phyloP scores from a whole-genome alignment of 768 basidiomycete species.

The Mycena albidolilacea region DNA sequence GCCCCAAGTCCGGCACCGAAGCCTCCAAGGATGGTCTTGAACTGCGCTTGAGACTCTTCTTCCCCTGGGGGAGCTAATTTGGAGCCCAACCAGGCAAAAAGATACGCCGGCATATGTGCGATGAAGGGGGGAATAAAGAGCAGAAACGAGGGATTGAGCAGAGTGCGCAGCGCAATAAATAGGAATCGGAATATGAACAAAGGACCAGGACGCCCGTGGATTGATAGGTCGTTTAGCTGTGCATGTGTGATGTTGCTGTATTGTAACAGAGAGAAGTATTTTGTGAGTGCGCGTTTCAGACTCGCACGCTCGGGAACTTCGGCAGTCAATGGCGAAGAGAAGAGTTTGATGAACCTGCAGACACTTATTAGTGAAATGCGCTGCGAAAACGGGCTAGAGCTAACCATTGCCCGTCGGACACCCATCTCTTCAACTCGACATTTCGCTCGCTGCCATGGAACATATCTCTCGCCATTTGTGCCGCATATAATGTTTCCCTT shows the following conservation, averaged over 20 bases:
- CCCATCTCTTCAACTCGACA: conserved; percentile 65
- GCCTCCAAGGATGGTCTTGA: conserved; percentile 74
- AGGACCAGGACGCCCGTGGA: conserved; percentile 39
- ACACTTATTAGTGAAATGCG: conserved; percentile 52
- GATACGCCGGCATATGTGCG: conserved; percentile 72
- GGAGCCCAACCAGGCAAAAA: conserved; percentile 60
- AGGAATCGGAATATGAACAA: conserved; percentile 35
- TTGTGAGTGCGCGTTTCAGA: conserved; percentile 63
- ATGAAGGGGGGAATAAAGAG: conserved; percentile 63
- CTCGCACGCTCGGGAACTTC: conserved; percentile 38
- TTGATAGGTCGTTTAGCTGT: conserved; percentile 49
- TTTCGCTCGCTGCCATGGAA: conserved; percentile 66
- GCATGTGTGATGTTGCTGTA: conserved; percentile 67
- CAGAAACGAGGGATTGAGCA: conserved; percentile 60
- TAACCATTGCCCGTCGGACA: conserved; percentile 71
- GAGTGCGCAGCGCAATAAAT: conserved; percentile 48
- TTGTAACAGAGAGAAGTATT: conserved; percentile 70
- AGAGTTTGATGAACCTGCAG: conserved; percentile 45
- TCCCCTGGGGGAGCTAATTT: conserved; percentile 65
- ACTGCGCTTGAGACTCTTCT: conserved; percentile 80
- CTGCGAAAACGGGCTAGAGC: conserved; percentile 38
- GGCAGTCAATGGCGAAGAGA: conserved; percentile 35
- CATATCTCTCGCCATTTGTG: conserved; percentile 70
- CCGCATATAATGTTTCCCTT: conserved; percentile 76
- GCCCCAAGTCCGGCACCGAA: conserved; percentile 54